These are phyloP conservation scores for Meyerozyma sp. DNA, from an alignment of 1,139 yeast genomes.

Conservation along the genomic window DNA sequence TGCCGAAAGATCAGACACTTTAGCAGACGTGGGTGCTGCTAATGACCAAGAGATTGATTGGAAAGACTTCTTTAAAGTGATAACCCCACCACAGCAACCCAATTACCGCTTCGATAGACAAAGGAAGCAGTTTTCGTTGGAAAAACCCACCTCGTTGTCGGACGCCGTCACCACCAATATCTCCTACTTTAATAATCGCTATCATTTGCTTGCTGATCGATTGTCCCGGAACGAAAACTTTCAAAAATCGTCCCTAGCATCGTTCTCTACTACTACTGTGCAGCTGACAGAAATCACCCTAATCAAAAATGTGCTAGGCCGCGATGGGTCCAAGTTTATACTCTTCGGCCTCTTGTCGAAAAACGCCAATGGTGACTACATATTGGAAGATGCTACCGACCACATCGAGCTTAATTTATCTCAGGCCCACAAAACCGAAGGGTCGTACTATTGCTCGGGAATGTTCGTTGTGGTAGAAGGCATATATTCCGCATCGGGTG, in stretches of 20 bases:
- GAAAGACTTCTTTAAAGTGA: slow-evolving; percentile 66
- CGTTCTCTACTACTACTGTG: slow-evolving; percentile 23
- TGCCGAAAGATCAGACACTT: slow-evolving; percentile 28
- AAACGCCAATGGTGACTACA: slow-evolving; percentile 63
- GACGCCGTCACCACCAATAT: slow-evolving; percentile 11
- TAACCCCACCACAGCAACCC: slow-evolving; percentile 66
- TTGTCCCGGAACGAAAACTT: slow-evolving; percentile 72
- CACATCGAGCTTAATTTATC: slow-evolving; percentile 64
- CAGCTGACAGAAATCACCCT: slow-evolving; percentile 49
- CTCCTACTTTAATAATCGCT: slow-evolving; percentile 39
- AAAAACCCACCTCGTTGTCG: slow-evolving; percentile 8
- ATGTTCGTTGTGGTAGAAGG: slow-evolving; percentile 83
- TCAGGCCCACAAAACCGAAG: slow-evolving; percentile 60
- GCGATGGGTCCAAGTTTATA: slow-evolving; percentile 72
- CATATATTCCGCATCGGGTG: slow-evolving; percentile 64
- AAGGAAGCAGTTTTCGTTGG: slow-evolving; percentile 59
- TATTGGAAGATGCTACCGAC: slow-evolving; percentile 79
- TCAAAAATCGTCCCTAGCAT: slow-evolving; percentile 44
- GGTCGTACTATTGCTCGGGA: slow-evolving; percentile 73
- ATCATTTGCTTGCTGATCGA: slow-evolving; percentile 60
- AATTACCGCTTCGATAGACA: slow-evolving; percentile 55
- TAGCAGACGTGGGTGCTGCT: slow-evolving; percentile 18
- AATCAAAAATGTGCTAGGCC: slow-evolving; percentile 79
- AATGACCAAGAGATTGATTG: slow-evolving; percentile 42
- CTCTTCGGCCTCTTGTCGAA: slow-evolving; percentile 70